Percentiles rank a stretch among this genome's conserved stretches.
phyloP scores from a whole-genome alignment of 83 land plant genomes.

The Isoetes engelmannii region DNA sequence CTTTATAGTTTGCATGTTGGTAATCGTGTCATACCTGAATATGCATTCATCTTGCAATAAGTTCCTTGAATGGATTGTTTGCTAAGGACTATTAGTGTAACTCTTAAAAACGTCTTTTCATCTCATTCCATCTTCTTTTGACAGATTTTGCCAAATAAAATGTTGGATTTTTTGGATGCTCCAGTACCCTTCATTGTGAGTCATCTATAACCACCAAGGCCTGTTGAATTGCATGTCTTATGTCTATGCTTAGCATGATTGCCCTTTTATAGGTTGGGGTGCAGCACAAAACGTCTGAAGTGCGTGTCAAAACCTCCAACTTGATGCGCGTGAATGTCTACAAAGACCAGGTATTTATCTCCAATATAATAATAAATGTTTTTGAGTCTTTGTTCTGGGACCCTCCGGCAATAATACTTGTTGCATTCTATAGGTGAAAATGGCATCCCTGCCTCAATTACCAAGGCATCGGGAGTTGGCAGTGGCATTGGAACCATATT shows the following conservation, averaged over 20 bases:
- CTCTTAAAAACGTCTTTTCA: too few relatives aligned
- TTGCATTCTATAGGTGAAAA: background rate
- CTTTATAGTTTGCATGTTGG: too few relatives aligned
- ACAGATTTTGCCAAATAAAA: too few relatives aligned
- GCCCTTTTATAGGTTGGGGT: conserved; percentile 3
- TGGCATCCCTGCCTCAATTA: conserved; percentile 5
- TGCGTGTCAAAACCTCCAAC: conserved; percentile 5
- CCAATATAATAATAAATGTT: background rate
- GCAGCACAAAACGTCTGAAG: conserved; percentile 12
- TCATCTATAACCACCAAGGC: background rate
- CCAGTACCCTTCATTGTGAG: background rate
- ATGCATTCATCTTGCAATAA: too few relatives aligned
- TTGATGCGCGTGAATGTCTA: conserved; percentile 11
- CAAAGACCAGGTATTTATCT: conserved; percentile 2
- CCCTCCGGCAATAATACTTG: background rate
- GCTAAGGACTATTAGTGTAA: too few relatives aligned
- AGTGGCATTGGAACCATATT: conserved; percentile 3
- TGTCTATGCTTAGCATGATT: background rate
- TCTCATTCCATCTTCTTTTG: too few relatives aligned
- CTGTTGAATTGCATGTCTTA: background rate
- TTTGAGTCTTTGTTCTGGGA: background rate
- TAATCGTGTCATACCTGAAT: too few relatives aligned
- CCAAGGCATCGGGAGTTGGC: conserved; percentile 6
- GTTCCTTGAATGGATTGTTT: too few relatives aligned
- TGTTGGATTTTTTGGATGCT: background rate